Evolutionary conservation across 768 basidiomycete species (phyloP).

Genomic region (Zangia roseola): DNA sequence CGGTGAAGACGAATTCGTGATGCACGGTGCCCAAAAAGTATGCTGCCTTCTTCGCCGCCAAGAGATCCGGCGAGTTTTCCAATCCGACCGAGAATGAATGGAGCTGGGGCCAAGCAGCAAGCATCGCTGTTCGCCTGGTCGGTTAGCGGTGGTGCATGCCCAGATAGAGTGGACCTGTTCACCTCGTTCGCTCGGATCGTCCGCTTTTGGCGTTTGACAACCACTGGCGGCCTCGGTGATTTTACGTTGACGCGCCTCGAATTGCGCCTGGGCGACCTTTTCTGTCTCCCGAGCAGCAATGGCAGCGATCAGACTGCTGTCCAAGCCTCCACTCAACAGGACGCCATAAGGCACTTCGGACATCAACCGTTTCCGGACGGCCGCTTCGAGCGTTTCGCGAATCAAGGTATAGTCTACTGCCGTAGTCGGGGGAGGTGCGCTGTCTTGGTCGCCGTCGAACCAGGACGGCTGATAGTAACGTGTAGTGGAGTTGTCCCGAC

Average conservation of each 20-base stretch:
- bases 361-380: constrained; percentile 95
- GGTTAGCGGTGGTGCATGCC: not conserved
- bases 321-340: constrained; percentile 90
- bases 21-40: constrained; percentile 92
- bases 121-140: constrained; percentile 47
- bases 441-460: constrained; percentile 83
- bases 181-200: constrained; percentile 56
- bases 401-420: constrained; percentile 65
- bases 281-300: constrained; percentile 96
- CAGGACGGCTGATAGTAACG: constrained; percentile 89
- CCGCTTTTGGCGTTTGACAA: constrained; percentile 49
- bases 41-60: constrained; percentile 92
- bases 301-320: constrained; percentile 93
- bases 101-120: constrained; percentile 90
- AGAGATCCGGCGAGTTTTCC: constrained; percentile 89
- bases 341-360: constrained; percentile 98
- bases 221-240: constrained; percentile 54
- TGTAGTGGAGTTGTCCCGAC: constrained; percentile 68
- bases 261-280: constrained; percentile 79
- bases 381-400: constrained; percentile 81
- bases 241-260: constrained; percentile 64
- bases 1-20: constrained; percentile 97
- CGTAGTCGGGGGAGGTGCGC: constrained; percentile 52
- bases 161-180: constrained; percentile 11
- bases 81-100: constrained; percentile 98